Evolutionary conservation across 768 basidiomycete species (phyloP), one percentile per base, ranked within the genome.

Genomic region (Paxillus rubicundulus): DNA sequence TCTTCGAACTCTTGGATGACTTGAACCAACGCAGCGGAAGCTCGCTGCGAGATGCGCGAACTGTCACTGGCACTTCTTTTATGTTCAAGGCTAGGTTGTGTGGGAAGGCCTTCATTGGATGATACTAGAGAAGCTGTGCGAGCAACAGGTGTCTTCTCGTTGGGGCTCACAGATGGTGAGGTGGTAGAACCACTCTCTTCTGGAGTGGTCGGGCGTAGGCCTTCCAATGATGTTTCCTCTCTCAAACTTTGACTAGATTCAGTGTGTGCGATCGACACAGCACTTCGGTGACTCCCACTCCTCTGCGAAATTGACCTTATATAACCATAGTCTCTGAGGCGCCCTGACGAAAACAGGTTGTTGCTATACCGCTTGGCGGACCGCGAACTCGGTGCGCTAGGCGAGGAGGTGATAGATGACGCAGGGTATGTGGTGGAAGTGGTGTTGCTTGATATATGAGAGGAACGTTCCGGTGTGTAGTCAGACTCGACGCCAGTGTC

Each of bases 291-390:
- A 46, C 64, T 74, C 70, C 50, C 72, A 67, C 74, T 79, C 54
- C 71, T 73, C 61, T 71, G 75, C 16, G 76, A 77, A 46, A 78
- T 75, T 63, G 76, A 80, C 53, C 84, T 82, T 61, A 88, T 66
- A 67, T 91, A 88, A 9, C 76, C 74, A 63, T 89, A 82, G 67
- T 92, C 90, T 50, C 85, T 78, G 60, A 90, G 77, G 50, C 84
- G 80, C n/a, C 85, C 84, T 16, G 90, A 92, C 43, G 88, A 85
- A 56, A 92, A 92, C 45, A 93, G 74, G 62, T 92, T 92, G 67
- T 92, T 92, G 74, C 89, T 91, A 68, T 88, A 87, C 42, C 90
- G 81, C 70, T 87, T 86, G 50, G 75, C 72, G 37, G 81, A 80
- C 32, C 80, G 76, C 44, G 72, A 67, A 52, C 63, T 65, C 5